Conservation (phyloP, 352 stramenopile species). For the Plasmopara muralis region DNA sequence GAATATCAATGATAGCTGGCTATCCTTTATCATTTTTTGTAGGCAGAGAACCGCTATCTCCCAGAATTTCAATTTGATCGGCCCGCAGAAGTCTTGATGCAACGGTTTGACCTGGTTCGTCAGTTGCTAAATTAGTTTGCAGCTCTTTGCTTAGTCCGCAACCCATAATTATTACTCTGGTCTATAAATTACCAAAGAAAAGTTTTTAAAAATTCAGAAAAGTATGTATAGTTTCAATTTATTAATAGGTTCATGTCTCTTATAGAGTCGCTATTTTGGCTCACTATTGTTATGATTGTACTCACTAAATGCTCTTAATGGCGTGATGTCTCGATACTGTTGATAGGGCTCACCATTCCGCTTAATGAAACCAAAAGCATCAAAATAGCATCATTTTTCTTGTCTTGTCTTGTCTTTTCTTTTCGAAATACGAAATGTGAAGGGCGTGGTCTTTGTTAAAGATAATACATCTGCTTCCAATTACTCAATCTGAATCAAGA, state of each 20-base stretch:
- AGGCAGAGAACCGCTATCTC: slow-evolving; percentile 9
- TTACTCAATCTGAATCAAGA: too few relatives aligned
- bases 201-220: slow-evolving; percentile 4
- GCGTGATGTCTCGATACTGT: too few relatives aligned
- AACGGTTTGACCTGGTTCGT: slow-evolving; percentile 9
- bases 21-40: slow-evolving; percentile 5
- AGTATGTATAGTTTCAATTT: slow-evolving; percentile 5
- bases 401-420: too few relatives aligned
- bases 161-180: slow-evolving; percentile 12
- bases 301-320: too few relatives aligned
- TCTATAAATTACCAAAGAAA: slow-evolving; percentile 9
- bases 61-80: slow-evolving; percentile 8
- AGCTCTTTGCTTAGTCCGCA: neutral
- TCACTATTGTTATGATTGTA: too few relatives aligned
- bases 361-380: too few relatives aligned
- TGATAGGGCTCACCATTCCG: too few relatives aligned
- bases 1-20: slow-evolving; percentile 12
- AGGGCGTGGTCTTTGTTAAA: slow-evolving; percentile 6
- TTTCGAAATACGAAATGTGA: slow-evolving; percentile 6
- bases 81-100: too few relatives aligned
- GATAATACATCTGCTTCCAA: slow-evolving; percentile 5
- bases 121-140: slow-evolving; percentile 12
- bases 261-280: neutral
- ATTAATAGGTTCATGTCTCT: slow-evolving; percentile 4
- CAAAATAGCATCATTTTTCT: slow-evolving; percentile 7